phyloP scores from a whole-genome alignment of 257 asterid species.

The Salvia miltiorrhiza region DNA sequence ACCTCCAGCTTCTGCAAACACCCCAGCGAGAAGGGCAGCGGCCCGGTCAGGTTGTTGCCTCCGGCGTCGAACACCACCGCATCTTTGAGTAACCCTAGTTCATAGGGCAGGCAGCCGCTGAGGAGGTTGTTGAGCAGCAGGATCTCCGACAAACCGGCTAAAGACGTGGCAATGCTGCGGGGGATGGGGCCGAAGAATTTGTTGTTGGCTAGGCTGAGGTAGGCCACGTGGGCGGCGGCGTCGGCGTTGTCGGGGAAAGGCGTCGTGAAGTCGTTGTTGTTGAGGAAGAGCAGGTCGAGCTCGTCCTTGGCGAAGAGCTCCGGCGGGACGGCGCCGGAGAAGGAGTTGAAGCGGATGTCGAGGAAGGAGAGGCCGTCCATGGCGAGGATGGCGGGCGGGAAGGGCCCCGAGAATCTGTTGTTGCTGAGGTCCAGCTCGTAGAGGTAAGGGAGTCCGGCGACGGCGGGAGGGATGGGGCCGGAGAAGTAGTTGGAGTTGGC shows the following conservation, averaged over 20 bases:
- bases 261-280: conserved; percentile 65
- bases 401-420: conserved; percentile 62
- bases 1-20: conserved; percentile 55
- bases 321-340: conserved; percentile 64
- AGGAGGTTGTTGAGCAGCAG: conserved; percentile 57
- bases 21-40: conserved; percentile 54
- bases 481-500: conserved; percentile 70
- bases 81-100: conserved; percentile 50
- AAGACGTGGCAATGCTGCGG: conserved; percentile 25
- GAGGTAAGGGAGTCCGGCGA: conserved; percentile 43
- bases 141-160: conserved; percentile 42
- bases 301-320: conserved; percentile 43
- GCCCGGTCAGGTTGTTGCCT: conserved; percentile 57
- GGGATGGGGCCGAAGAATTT: conserved; percentile 74
- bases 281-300: conserved; percentile 68
- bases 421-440: conserved; percentile 82
- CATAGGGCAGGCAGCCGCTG: conserved; percentile 68
- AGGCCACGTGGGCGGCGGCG: conserved; percentile 23
- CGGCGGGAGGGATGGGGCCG: conserved; percentile 44
- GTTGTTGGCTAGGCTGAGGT: conserved; percentile 69
- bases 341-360: conserved; percentile 66
- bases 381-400: conserved; percentile 47
- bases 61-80: conserved; percentile 63
- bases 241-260: conserved; percentile 51
- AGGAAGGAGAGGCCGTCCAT: conserved; percentile 50